These are phyloP conservation scores for Candida ipomoeae DNA, from an alignment of 805 yeast species.

Conservation along the genomic window DNA sequence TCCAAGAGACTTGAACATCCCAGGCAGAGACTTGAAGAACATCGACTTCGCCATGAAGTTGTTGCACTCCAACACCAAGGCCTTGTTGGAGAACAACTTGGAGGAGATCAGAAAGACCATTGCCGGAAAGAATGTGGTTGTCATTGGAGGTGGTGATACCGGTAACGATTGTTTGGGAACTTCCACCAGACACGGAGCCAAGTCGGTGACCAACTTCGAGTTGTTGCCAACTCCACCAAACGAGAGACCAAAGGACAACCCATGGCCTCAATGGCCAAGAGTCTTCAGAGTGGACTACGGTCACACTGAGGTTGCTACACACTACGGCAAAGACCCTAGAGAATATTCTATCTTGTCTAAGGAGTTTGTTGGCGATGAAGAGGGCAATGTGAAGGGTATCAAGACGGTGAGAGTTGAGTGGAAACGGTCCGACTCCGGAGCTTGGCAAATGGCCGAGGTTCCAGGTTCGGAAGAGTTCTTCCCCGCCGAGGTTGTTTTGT, in stretches of 20 bases:
- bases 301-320: conserved; percentile 89
- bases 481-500: conserved; percentile 89
- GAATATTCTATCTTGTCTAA: conserved; percentile 93
- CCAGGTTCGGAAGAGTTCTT: conserved; percentile 92
- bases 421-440: conserved; percentile 93
- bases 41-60: conserved; percentile 94
- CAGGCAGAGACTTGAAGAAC: conserved; percentile 87
- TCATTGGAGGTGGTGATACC: conserved; percentile 99
- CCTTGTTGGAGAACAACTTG: conserved; percentile 75
- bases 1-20: conserved; percentile 91
- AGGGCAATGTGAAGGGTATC: conserved; percentile 92
- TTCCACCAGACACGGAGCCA: conserved; percentile 94
- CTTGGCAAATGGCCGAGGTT: conserved; percentile 98
- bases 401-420: conserved; percentile 97
- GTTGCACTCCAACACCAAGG: conserved; percentile 83
- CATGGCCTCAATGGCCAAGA: conserved; percentile 99
- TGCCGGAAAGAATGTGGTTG: conserved; percentile 86
- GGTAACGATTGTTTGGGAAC: conserved; percentile 99
- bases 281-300: conserved; percentile 97
- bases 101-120: conserved; percentile 68
- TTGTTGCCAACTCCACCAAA: conserved; percentile 88
- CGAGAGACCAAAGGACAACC: conserved; percentile 86
- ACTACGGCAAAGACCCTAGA: conserved; percentile 96
- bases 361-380: conserved; percentile 92
- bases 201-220: conserved; percentile 90